Evolutionary conservation across 352 stramenopile species (phyloP), one percentile per base, ranked within the genome.

Genomic region (Globisporangium nagaii): DNA sequence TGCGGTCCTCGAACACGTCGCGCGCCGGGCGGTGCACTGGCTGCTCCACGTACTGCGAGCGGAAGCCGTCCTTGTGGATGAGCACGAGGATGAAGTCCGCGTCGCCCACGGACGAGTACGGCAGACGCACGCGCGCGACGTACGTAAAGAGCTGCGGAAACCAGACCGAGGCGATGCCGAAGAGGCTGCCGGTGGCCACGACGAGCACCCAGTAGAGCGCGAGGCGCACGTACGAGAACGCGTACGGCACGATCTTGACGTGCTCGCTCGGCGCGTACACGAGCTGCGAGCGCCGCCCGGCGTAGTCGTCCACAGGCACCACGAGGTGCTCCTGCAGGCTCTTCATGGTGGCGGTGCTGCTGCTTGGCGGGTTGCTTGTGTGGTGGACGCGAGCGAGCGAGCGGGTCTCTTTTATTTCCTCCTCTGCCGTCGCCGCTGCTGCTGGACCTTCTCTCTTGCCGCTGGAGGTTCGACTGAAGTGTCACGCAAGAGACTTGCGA

Each of bases 141-240:
- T 49, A 55, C n/a, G 78, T 88, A 63, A 82, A 88, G 6, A 88
- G 13, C 49, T 80, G 75, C n/a, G 78, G 75, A 60, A 73, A 88
- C 78, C 78, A 86, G 22, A 82, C 68, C 5, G 63, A 69, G 1
- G 71, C 42, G 42, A 88, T 65, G 39, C 58, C 15, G 39, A 86
- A 44, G 0, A 70, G 25, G 1, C 54, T 50, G 54, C 70, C 57
- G 5, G 68, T 67, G 28, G 2, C 10, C 1, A 78, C 3, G 2
- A 67, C 28, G 15, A 88, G 56, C 13, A 71, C 4, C 31, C 43
- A 63, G 65, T 63, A 88, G 40, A 83, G 57, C 11, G 41, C 41
- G 9, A 73, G 36, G 0, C 73, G 71, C 13, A 65, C 7, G 27
- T 35, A 50, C 13, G 70, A 84, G 31, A 63, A 67, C 2, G 58